A percentile compares a stretch with the other conserved stretches of the same genome.
Evolutionary conservation across 257 asterid species (phyloP).

Genomic region (Voacanga thouarsii): DNA sequence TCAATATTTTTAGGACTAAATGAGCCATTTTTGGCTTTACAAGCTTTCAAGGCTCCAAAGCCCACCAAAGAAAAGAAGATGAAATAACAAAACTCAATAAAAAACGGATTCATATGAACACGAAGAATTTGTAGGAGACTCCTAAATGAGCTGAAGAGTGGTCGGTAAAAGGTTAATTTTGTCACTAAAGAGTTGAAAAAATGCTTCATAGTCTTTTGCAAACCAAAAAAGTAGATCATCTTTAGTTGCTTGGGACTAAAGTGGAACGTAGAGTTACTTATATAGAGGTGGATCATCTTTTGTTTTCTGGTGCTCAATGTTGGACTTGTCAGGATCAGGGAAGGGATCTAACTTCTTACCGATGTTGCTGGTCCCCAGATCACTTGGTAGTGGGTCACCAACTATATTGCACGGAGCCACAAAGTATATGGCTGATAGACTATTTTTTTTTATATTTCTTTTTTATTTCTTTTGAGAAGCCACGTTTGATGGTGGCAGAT

Average conservation of each 20-base stretch:
- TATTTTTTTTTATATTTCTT: too few species aligned
- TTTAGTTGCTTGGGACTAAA: not conserved
- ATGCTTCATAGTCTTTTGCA: not conserved
- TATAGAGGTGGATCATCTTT: not conserved
- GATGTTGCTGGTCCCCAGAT: too few species aligned
- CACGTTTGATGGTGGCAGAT: too few species aligned
- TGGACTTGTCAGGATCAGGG: too few species aligned
- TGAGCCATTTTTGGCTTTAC: not conserved
- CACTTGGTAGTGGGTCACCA: too few species aligned
- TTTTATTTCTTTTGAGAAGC: too few species aligned
- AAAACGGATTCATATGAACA: conserved; percentile 30
- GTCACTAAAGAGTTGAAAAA: not conserved
- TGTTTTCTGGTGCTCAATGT: too few species aligned
- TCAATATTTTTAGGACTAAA: conserved; percentile 26
- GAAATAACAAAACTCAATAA: conserved; percentile 35
- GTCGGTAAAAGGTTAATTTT: not conserved
- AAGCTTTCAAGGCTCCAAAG: conserved; percentile 25
- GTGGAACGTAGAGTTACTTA: not conserved
- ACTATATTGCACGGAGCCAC: too few species aligned
- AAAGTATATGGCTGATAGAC: too few species aligned
- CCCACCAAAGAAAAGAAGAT: conserved; percentile 32
- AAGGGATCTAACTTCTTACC: too few species aligned
- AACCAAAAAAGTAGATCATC: not conserved
- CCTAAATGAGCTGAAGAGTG: not conserved
- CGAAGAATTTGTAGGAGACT: conserved; percentile 10